phyloP scores from a whole-genome alignment of 345 rosid species.

The Salix caprea region DNA sequence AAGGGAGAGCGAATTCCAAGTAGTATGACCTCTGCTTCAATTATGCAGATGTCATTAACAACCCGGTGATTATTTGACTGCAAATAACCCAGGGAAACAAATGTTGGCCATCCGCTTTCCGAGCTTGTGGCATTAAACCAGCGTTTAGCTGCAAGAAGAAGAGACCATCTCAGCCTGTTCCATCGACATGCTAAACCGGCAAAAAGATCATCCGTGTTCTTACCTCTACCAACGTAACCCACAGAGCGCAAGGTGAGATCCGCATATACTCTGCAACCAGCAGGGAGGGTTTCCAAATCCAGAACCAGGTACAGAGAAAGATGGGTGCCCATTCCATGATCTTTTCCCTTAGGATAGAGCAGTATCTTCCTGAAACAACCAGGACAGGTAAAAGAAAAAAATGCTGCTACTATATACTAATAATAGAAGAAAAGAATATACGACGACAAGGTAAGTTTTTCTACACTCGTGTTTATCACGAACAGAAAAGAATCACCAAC shows the following conservation, averaged over 20 bases:
- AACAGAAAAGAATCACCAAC: too few relatives aligned
- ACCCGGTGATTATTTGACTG: neutral
- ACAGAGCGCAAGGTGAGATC: neutral
- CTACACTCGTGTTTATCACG: too few relatives aligned
- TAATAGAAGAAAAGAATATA: too few relatives aligned
- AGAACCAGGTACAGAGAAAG: neutral
- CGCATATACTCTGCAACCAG: neutral
- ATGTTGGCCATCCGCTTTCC: constrained; percentile 30
- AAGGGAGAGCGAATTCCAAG: constrained; percentile 23
- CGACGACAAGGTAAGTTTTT: too few relatives aligned
- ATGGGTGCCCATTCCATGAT: neutral
- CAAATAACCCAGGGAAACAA: constrained; percentile 11
- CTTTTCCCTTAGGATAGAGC: neutral
- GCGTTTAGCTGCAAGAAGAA: constrained; percentile 21
- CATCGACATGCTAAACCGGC: too few relatives aligned
- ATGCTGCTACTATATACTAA: too few relatives aligned
- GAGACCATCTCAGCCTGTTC: neutral
- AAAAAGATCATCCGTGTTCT: neutral
- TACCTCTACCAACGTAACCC: neutral
- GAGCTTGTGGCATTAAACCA: constrained; percentile 29
- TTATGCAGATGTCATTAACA: constrained; percentile 7
- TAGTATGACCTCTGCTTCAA: constrained; percentile 21
- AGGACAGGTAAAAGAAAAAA: neutral
- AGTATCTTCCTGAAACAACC: constrained; percentile 7
- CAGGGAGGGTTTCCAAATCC: neutral